Conservation (phyloP, 805 yeast species). For the Saccharomyces mikatae region DNA sequence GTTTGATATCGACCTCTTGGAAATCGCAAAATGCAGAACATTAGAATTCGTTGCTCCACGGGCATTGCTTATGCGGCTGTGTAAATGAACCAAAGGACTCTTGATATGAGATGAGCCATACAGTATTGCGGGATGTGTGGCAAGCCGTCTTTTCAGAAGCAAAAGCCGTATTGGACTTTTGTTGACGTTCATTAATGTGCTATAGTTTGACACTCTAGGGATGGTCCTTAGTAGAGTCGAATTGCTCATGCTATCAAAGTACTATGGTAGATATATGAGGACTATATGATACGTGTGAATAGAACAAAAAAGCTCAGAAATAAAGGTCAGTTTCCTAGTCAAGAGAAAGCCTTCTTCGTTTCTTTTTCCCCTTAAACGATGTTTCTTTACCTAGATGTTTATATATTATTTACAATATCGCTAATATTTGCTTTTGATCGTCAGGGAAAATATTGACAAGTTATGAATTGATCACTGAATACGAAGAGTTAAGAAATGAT, state of each 20-base stretch:
- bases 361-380: not conserved
- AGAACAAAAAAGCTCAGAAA: not conserved
- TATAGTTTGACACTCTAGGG: not conserved
- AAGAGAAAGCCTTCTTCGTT: not conserved
- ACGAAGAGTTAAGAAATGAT: not conserved
- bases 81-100: not conserved
- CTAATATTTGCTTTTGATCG: not conserved
- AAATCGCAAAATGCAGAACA: slow-evolving; percentile 1
- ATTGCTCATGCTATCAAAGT: not conserved
- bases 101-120: not conserved
- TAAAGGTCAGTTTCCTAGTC: not conserved
- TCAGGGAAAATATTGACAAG: not conserved
- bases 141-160: not conserved
- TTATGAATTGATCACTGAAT: not conserved
- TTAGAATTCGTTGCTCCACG: not conserved
- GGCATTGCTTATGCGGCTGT: not conserved
- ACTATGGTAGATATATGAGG: not conserved
- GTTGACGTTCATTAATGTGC: not conserved
- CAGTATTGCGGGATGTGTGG: not conserved
- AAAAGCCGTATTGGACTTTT: not conserved
- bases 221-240: not conserved
- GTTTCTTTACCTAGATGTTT: not conserved
- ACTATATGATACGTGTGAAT: not conserved
- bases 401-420: not conserved
- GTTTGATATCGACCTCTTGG: slow-evolving; percentile 24